Evolutionary conservation across 2,329 filamentous ascomycete species (phyloP), one percentile per base, ranked within the genome.

Genomic region (Monosporascus sp.): DNA sequence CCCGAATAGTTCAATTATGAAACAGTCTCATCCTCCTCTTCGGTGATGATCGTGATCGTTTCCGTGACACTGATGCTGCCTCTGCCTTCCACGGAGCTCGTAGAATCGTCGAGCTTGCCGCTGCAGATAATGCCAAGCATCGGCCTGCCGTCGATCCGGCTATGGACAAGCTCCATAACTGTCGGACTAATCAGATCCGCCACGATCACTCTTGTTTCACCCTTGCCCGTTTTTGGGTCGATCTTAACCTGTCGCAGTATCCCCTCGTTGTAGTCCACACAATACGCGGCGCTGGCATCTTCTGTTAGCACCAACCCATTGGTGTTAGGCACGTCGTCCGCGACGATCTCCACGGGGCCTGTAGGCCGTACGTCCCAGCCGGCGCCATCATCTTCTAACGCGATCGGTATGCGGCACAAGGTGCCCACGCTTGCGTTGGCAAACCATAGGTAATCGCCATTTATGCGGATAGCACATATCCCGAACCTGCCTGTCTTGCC

Each of bases 31-130:
- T 26, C 43, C 5, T 7, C 24, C 5, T 46, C 43, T 24, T n/a
- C 18, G 7, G 43, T 46, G 3, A 37, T 58, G n/a, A 57, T 55
- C 8, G 58, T 63, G 14, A 63, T 55, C 26, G 60, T 60, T 18
- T 65, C 58, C 2, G 58, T 55, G 11, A 57, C 55, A 53, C 65
- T 66, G 51, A 67, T 63, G 52, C 58, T 57, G 37, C 58, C 61
- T 7, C 65, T 57, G 41, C 62, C 65, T 40, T 52, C 58, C 63
- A 62, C 65, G 7, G 60, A 58, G n/a, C 57, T 48, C 61, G 62
- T 65, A 55, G 67, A 60, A 67, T 67, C 60, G 44, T 68, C 60
- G 48, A 68, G 64, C 52, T 64, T 59, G 20, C 66, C 66, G 48
- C 61, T 64, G 54, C 66, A 69, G 3, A 67, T 59, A 15, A 68